Evolutionary conservation across 2,329 filamentous ascomycete genomes (phyloP).

Genomic region (Sarocladium kiliense): DNA sequence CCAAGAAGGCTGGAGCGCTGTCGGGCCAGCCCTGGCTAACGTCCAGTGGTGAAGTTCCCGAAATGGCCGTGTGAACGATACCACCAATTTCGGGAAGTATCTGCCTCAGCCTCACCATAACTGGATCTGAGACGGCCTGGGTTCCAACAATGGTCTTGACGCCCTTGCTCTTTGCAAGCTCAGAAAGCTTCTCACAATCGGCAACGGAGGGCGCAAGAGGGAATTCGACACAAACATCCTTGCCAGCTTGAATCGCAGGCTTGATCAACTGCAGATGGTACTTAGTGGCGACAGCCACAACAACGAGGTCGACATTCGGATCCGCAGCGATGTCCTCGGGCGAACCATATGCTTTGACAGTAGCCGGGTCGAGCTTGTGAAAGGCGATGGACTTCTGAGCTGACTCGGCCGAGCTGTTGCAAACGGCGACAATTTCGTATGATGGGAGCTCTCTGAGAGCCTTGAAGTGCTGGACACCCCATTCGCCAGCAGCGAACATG

Average conservation of each 20-base stretch:
- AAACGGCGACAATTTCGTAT: constrained; percentile 40
- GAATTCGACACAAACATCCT: constrained; percentile 48
- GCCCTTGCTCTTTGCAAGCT: constrained; percentile 23
- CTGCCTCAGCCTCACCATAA: constrained; percentile 33
- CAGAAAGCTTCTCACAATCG: constrained; percentile 31
- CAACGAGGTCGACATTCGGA: constrained; percentile 42
- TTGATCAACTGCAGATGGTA: constrained; percentile 35
- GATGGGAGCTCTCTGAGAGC: constrained; percentile 29
- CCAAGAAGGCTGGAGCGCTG: constrained; percentile 13
- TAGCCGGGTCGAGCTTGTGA: constrained; percentile 28
- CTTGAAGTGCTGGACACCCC: constrained; percentile 47
- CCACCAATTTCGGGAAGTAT: constrained; percentile 39
- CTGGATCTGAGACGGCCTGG: constrained; percentile 38
- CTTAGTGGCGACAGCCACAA: constrained; percentile 44
- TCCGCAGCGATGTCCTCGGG: constrained; percentile 38
- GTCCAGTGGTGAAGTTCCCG: constrained; percentile 27
- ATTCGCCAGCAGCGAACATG: constrained; percentile 42
- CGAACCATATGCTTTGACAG: constrained; percentile 37
- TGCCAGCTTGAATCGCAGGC: constrained; percentile 40
- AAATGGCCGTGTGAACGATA: constrained; percentile 39
- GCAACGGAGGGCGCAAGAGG: constrained; percentile 37
- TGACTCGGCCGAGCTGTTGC: constrained; percentile 38
- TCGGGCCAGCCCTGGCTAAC: constrained; percentile 8
- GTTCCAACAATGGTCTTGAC: constrained; percentile 37
- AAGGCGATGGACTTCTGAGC: constrained; percentile 33